A percentile compares a stretch with the other conserved stretches of the same genome.
phyloP scores from a whole-genome alignment of 345 rosid species.

The Limnanthes douglasii region DNA sequence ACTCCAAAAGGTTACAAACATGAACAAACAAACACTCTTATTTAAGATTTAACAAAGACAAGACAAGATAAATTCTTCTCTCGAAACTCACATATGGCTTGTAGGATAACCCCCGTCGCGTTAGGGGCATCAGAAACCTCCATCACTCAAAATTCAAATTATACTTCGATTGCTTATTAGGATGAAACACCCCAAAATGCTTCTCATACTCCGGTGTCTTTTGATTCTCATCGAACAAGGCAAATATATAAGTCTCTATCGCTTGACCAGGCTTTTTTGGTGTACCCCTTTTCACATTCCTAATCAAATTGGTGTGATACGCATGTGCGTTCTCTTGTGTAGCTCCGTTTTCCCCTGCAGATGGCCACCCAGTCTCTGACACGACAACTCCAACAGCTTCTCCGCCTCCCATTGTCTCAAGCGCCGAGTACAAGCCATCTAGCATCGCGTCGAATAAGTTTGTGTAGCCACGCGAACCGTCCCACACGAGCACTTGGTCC shows the following conservation, averaged over 20 bases:
- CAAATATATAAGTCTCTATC: conserved; percentile 17
- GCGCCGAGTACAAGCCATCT: conserved; percentile 10
- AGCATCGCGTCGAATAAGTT: conserved; percentile 19
- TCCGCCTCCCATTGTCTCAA: conserved; percentile 10
- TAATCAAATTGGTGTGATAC: conserved; percentile 11
- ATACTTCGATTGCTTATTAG: conserved; percentile 12
- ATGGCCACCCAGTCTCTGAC: conserved; percentile 25
- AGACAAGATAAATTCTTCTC: too few relatives aligned
- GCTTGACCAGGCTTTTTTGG: conserved; percentile 18
- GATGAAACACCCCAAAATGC: conserved; percentile 16
- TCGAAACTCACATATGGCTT: too few relatives aligned
- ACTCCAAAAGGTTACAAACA: too few relatives aligned
- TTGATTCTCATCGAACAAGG: conserved; percentile 20
- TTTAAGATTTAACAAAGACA: too few relatives aligned
- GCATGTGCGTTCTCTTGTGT: conserved; percentile 10
- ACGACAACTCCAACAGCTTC: conserved; percentile 11
- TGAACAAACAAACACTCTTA: too few relatives aligned
- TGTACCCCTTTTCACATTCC: conserved; percentile 15
- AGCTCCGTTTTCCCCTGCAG: conserved; percentile 11
- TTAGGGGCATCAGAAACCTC: too few relatives aligned
- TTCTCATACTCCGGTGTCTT: conserved; percentile 16
- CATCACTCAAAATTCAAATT: too few relatives aligned
- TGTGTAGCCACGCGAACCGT: conserved; percentile 16
- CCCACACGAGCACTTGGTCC: conserved; percentile 13
- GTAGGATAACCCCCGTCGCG: too few relatives aligned